phyloP scores from a whole-genome alignment of 768 basidiomycete species.

The Rhodotorula diobovata region DNA sequence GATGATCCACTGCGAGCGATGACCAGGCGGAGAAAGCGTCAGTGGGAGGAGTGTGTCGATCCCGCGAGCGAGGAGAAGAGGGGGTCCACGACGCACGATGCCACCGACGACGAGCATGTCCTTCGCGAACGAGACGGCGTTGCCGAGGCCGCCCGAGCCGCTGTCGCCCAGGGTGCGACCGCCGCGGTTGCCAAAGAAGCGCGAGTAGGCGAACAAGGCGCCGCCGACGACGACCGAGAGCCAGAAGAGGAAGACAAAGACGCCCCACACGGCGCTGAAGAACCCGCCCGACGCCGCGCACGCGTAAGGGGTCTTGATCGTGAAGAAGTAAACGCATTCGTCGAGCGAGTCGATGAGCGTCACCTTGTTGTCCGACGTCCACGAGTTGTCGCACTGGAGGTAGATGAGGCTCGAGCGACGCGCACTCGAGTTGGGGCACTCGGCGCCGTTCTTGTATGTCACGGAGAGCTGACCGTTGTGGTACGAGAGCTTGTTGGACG shows the following conservation, averaged over 20 bases:
- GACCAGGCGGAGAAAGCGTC: not conserved
- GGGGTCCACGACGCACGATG: conserved; percentile 7
- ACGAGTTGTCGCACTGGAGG: conserved; percentile 30
- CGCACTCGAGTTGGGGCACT: conserved; percentile 30
- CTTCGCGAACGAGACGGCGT: conserved; percentile 21
- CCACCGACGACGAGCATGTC: conserved; percentile 28
- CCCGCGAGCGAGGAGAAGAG: not conserved
- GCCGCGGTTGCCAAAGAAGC: conserved; percentile 16
- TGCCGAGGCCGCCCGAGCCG: not conserved
- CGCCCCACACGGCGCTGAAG: conserved; percentile 21
- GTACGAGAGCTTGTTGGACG: conserved; percentile 14
- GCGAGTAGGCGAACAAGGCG: conserved; percentile 15
- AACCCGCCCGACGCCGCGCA: conserved; percentile 16
- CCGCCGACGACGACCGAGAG: conserved; percentile 3
- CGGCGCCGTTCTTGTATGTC: conserved; percentile 25
- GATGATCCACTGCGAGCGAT: conserved; percentile 10
- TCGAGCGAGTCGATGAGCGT: conserved; percentile 32
- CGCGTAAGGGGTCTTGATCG: conserved; percentile 29
- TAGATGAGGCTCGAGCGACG: conserved; percentile 21
- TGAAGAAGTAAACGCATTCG: conserved; percentile 33
- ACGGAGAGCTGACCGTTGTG: conserved; percentile 32
- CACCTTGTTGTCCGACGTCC: conserved; percentile 16
- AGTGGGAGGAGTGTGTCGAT: not conserved
- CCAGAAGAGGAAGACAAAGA: conserved; percentile 23
- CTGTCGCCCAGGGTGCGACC: conserved; percentile 4